A percentile compares a stretch with the other conserved stretches of the same genome.
These are phyloP conservation scores for Ramularia endophylla DNA, from an alignment of 2,329 filamentous ascomycete genomes.

Conservation along the genomic window DNA sequence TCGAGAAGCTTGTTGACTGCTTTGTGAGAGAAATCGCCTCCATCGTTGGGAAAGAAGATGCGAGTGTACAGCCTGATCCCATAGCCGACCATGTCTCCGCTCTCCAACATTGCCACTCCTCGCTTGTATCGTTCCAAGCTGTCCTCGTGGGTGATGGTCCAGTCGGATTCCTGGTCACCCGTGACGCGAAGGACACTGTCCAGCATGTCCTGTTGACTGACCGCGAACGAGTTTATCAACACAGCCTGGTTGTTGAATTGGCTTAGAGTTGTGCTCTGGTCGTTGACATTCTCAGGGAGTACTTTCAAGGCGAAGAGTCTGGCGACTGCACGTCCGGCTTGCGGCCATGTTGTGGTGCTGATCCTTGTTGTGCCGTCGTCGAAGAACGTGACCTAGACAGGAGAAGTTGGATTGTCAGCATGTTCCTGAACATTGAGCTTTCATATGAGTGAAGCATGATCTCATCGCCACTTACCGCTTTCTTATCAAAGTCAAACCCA, in stretches of 20 bases:
- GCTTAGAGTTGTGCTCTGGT: constrained; percentile 8
- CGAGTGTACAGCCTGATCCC: constrained; percentile 41
- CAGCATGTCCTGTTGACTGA: constrained; percentile 61
- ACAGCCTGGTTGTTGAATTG: constrained; percentile 45
- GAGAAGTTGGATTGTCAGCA: too few relatives aligned
- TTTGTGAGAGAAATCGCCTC: constrained; percentile 37
- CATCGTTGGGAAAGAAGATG: constrained; percentile 41
- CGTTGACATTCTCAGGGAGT: not conserved
- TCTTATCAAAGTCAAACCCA: too few relatives aligned
- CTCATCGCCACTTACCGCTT: too few relatives aligned
- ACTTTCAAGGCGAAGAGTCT: constrained; percentile 30
- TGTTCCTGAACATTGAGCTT: too few relatives aligned
- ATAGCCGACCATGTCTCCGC: constrained; percentile 31
- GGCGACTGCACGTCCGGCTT: constrained; percentile 51
- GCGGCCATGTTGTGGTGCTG: constrained; percentile 54
- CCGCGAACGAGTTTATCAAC: constrained; percentile 51
- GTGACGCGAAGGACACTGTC: constrained; percentile 55
- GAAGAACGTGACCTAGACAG: constrained; percentile 36
- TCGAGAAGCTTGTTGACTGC: constrained; percentile 50
- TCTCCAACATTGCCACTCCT: constrained; percentile 41
- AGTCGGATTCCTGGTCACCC: constrained; percentile 53
- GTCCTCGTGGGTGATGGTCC: constrained; percentile 50
- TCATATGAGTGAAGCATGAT: too few relatives aligned
- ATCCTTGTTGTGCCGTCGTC: constrained; percentile 54
- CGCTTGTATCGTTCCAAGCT: constrained; percentile 45